phyloP scores from a whole-genome alignment of 768 basidiomycete species.

The Termitomyces sp. region DNA sequence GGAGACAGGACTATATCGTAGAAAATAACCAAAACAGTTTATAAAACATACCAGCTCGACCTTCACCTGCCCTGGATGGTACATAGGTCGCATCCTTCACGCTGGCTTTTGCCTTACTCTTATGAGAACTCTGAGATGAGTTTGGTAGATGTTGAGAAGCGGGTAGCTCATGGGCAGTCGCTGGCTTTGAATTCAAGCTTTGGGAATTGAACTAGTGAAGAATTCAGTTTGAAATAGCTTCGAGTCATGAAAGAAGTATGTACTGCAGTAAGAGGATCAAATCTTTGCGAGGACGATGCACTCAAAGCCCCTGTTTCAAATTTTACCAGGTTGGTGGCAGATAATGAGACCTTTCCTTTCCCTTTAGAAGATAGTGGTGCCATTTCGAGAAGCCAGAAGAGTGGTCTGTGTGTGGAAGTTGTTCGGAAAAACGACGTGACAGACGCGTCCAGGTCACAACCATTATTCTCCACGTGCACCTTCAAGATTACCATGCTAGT shows the following conservation, averaged over 20 bases:
- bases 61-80: not conserved
- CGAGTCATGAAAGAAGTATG: not conserved
- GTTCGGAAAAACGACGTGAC: not conserved
- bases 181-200: conserved; percentile 1
- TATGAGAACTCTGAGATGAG: not conserved
- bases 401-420: not conserved
- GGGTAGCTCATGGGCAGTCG: not conserved
- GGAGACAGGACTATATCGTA: not conserved
- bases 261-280: conserved; percentile 25
- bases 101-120: conserved; percentile 25
- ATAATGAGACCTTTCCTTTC: conserved; percentile 13
- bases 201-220: conserved; percentile 12
- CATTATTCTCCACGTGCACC: not conserved
- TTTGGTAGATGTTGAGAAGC: conserved; percentile 13
- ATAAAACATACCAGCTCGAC: conserved; percentile 4
- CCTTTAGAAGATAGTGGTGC: not conserved
- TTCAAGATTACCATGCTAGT: no score
- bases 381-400: not conserved
- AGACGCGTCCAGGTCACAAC: not conserved
- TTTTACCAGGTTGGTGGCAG: conserved; percentile 13
- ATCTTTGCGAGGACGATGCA: conserved; percentile 11
- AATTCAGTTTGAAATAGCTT: not conserved
- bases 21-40: no score
- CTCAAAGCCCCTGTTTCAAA: conserved; percentile 7
- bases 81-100: conserved; percentile 7